Base-by-base conservation (phyloP, 2,329 filamentous ascomycete species). In the Orbilia oligospora region DNA sequence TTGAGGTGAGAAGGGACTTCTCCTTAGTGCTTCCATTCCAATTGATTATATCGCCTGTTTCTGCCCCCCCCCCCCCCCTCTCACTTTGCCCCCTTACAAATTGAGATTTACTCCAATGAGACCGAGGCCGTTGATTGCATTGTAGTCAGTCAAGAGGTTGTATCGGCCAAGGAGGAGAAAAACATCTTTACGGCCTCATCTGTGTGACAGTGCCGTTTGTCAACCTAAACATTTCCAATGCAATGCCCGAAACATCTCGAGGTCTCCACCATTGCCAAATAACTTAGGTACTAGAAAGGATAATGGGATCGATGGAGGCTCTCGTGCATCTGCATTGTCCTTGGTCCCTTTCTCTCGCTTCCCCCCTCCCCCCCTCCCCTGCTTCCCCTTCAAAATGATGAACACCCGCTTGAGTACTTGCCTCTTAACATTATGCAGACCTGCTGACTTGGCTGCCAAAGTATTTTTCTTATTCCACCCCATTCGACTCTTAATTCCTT, bases 1-100 rank as follows among this genome's bases (percentile, higher is more conserved):
- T 61, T 30, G 49, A 73, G 70, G 70, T 73, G 70, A 73, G 70
- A 61, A 73, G 30, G 36, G 20, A 61, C 16, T 44, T 61, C 36
- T 6, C 27, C 6, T 30, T 30, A 30, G 27, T 30, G 27, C 41
- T 73, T 73, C 18, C 27, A n/a, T 58, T 30, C 10, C 41, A 44
- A 20, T 58, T 33, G 53, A 38, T 58, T 58, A 44, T 44, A 18
- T 44, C 30, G 53, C 51, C 14, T 55, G 24, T 36, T 22, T 33
- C 30, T 2, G 10, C 20, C 18, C 33, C 20, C 33, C 18, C 36
- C 12, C 36, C 3, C 33, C 55, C n/a, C 30, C 56, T 9, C 56
- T n/a, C 55, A 36, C 18, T 18, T n/a, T 24, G 9, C 20, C 36
- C 5, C 18, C 55, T 24, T 10, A n/a, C 12, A 20, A 8, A 33